Evolutionary conservation across 1,284 basidiomycete species (phyloP), one percentile per base, ranked within the genome.

Genomic region (Lignosus rhinocerotis): DNA sequence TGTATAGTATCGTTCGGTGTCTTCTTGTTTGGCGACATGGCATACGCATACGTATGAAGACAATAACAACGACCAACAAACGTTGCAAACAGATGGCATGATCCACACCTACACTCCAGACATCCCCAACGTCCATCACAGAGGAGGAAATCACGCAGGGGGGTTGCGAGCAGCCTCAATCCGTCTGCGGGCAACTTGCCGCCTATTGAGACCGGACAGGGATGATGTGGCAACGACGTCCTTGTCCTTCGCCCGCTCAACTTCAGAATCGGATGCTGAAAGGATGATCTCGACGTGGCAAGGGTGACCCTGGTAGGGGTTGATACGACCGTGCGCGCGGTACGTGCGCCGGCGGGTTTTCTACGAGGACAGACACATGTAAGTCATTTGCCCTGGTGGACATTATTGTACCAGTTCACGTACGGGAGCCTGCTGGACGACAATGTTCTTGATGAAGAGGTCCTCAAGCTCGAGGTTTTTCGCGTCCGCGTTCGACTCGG

Each of bases 301-400:
- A 55, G 94, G 94, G 81, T 92, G 89, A 55, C 93, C 92, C 78
- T 94, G 91, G 82, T 92, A 92, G 53, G 91, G 90, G 80, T 92
- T 93, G 76, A 93, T 95, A 71, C 93, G 90, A 87, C 93, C 93
- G 78, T 96, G 94, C 54, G 97, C 97, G 80, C 97, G 95, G 89
- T 97, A 99, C 68, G 97, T 99, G 76, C 97, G 93, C 73, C 97
- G 94, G 78, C 94, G 94, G 76, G 97, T 99, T 94, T 99, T 99
- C 90, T 93, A 67, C 43, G 8, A 60, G 33, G 9, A 19, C 19
- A 31, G 53, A 48, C 47, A 30, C 45, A 31, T 44, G 54, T 52
- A 32, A 56, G 36, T 36, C 25, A 46, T 25, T 53, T 30, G 47
- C 31, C 6, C 49, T 38, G 33, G 53, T 54, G 47, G 42, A 36